phyloP scores from a whole-genome alignment of 345 rosid species.

The Lepidium didymum region DNA sequence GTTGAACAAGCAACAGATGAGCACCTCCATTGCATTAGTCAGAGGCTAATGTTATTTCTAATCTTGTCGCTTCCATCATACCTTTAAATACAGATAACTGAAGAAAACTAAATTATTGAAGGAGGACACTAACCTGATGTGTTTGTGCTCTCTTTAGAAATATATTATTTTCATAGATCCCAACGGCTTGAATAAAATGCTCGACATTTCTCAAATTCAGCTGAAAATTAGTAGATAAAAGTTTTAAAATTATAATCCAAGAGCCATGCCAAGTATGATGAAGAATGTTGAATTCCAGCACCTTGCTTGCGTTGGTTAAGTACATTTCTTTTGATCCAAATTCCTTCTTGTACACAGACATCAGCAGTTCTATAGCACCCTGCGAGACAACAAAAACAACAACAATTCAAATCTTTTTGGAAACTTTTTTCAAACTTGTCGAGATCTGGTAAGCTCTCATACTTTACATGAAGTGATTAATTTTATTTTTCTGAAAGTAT shows the following conservation, averaged over 20 bases:
- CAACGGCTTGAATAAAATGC: constrained; percentile 85
- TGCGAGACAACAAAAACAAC: constrained; percentile 20
- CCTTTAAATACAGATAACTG: neutral
- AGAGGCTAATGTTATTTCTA: neutral
- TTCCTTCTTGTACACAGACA: constrained; percentile 84
- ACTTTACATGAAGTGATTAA: neutral
- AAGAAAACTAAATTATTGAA: neutral
- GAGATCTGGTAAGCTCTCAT: neutral
- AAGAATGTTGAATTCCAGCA: constrained; percentile 18
- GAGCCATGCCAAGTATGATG: neutral
- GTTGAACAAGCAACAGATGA: neutral
- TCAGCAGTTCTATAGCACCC: constrained; percentile 92
- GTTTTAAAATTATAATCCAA: neutral
- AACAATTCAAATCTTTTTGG: neutral
- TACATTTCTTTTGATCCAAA: constrained; percentile 52
- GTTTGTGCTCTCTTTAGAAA: constrained; percentile 75
- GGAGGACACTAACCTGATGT: constrained; percentile 48
- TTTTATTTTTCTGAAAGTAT: neutral
- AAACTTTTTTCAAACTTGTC: neutral
- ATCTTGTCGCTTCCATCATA: neutral
- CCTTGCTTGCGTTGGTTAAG: constrained; percentile 79
- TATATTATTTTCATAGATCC: constrained; percentile 72
- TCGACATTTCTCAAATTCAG: constrained; percentile 68
- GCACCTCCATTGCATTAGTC: neutral
- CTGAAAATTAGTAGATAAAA: constrained; percentile 34